phyloP scores from a whole-genome alignment of 1,139 yeast genomes.

The Yamadazyma dushanensis region DNA sequence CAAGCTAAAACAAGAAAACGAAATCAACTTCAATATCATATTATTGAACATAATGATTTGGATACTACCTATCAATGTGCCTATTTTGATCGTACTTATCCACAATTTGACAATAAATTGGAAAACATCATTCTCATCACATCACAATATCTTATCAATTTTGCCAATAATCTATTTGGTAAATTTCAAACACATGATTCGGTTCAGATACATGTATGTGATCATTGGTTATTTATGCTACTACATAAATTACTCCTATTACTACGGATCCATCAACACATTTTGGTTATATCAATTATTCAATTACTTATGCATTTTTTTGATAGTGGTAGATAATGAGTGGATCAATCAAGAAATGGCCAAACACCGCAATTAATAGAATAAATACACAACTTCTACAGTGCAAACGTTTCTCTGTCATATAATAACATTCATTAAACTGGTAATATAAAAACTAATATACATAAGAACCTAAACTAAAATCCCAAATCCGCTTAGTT shows the following conservation, averaged over 20 bases:
- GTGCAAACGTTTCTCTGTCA: too few species aligned
- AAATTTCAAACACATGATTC: slow-evolving; percentile 15
- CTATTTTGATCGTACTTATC: slow-evolving; percentile 66
- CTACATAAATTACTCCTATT: slow-evolving; percentile 51
- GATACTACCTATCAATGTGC: slow-evolving; percentile 67
- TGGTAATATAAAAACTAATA: slow-evolving; percentile 12
- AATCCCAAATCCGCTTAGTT: slow-evolving; percentile 23
- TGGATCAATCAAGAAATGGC: slow-evolving; percentile 3
- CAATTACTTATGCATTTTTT: slow-evolving; percentile 44
- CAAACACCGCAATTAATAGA: not conserved
- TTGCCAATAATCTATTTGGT: slow-evolving; percentile 55
- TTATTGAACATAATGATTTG: slow-evolving; percentile 61
- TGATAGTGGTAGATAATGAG: slow-evolving; percentile 8
- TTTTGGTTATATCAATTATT: slow-evolving; percentile 71
- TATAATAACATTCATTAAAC: slow-evolving; percentile 16
- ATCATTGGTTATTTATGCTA: slow-evolving; percentile 34
- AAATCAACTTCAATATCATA: slow-evolving; percentile 53
- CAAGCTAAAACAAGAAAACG: slow-evolving; percentile 20
- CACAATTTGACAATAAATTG: slow-evolving; percentile 69
- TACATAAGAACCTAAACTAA: slow-evolving; percentile 10
- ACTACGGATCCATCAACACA: slow-evolving; percentile 69
- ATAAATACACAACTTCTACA: slow-evolving; percentile 3
- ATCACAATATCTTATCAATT: slow-evolving; percentile 68
- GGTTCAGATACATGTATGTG: slow-evolving; percentile 18
- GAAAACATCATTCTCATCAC: slow-evolving; percentile 76